These are phyloP conservation scores for Aspergillus aculeatus DNA, from an alignment of 2,329 filamentous ascomycete species.

Conservation along the genomic window DNA sequence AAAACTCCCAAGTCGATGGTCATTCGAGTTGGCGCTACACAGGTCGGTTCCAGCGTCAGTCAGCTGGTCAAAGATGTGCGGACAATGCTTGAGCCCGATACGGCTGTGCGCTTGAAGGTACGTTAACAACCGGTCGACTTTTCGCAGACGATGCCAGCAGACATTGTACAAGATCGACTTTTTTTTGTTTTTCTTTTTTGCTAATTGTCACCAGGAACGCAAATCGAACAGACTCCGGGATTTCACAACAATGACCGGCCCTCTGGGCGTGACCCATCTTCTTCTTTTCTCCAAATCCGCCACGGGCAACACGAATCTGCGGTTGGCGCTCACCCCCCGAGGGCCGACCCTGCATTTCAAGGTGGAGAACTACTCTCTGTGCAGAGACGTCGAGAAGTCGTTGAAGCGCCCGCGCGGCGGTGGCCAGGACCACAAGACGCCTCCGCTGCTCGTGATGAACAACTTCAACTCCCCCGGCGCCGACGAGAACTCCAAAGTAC, in stretches of 20 bases:
- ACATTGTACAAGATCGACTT: no score
- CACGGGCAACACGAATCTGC: conserved; percentile 87
- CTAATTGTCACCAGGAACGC: conserved; percentile 58
- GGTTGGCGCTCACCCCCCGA: conserved; percentile 80
- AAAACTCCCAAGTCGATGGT: conserved; percentile 94
- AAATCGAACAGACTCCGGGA: conserved; percentile 85
- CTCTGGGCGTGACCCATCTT: conserved; percentile 87
- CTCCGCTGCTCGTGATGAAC: conserved; percentile 96
- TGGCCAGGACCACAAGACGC: conserved; percentile 79
- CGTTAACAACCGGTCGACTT: neutral
- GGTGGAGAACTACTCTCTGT: conserved; percentile 90
- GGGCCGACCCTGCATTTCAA: conserved; percentile 93
- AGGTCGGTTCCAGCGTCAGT: conserved; percentile 86
- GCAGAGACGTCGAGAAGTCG: conserved; percentile 82
- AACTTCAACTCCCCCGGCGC: conserved; percentile 73
- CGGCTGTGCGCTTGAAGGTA: conserved; percentile 78
- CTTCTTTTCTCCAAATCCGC: conserved; percentile 89
- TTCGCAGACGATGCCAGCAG: no score
- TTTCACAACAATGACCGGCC: conserved; percentile 93
- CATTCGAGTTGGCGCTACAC: conserved; percentile 90
- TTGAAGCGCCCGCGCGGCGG: conserved; percentile 79
- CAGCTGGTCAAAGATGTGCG: conserved; percentile 90
- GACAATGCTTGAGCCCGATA: conserved; percentile 92
- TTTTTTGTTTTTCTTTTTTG: neutral
- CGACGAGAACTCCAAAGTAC: conserved; percentile 63